phyloP scores from a whole-genome alignment of 352 stramenopile species.

The Phytophthora palmivora region DNA sequence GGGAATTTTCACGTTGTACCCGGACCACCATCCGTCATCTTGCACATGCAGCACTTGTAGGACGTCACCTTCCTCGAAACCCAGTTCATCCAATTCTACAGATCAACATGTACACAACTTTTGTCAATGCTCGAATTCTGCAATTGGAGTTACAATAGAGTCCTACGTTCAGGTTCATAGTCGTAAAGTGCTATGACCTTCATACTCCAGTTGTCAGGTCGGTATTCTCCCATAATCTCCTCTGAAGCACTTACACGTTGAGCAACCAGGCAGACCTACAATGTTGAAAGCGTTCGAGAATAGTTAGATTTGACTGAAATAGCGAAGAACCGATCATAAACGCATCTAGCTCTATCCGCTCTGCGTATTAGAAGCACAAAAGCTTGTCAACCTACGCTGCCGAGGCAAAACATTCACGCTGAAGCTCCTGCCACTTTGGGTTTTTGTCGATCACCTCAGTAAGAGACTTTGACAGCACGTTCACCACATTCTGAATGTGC shows the following conservation, averaged over 20 bases:
- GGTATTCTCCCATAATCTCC: constrained; percentile 11
- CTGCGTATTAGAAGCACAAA: too few species aligned
- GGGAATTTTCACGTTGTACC: constrained; percentile 42
- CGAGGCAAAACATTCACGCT: constrained; percentile 17
- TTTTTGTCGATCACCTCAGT: constrained; percentile 39
- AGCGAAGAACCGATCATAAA: constrained; percentile 1
- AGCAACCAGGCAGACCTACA: too few species aligned
- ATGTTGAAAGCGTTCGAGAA: constrained; percentile 21
- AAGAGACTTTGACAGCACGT: constrained; percentile 41
- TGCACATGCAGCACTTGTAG: constrained; percentile 60
- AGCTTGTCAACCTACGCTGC: constrained; percentile 17
- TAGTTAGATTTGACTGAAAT: constrained; percentile 26
- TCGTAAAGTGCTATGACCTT: constrained; percentile 64
- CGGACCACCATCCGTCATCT: constrained; percentile 72
- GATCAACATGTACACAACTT: background rate
- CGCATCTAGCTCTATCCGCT: too few species aligned
- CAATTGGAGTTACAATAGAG: background rate
- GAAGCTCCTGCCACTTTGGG: constrained; percentile 44
- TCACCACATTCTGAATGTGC: constrained; percentile 55
- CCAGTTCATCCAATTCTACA: constrained; percentile 65
- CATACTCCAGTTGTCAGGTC: constrained; percentile 45
- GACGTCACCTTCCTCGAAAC: constrained; percentile 50
- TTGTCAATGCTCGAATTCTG: background rate
- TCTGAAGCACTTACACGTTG: too few species aligned
- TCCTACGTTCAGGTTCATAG: constrained; percentile 69